These are phyloP conservation scores for Trematosphaeria pertusa DNA, from an alignment of 2,329 filamentous ascomycete genomes.

Conservation along the genomic window DNA sequence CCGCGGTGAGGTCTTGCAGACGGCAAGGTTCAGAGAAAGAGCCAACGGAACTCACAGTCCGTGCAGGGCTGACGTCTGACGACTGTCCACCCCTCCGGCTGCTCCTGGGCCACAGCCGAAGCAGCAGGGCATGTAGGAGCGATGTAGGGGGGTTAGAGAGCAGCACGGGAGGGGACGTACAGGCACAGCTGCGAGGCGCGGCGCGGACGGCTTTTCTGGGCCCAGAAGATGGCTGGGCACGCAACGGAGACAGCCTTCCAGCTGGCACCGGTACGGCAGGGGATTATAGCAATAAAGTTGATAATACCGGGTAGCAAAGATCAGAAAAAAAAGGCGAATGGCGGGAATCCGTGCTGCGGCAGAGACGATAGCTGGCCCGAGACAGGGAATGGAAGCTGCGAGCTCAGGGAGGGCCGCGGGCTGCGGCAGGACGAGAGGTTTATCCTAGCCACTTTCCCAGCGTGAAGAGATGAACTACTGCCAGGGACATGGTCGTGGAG, in stretches of 20 bases:
- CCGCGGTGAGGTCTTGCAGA: constrained; percentile 43
- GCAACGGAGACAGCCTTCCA: constrained; percentile 26
- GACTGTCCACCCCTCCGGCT: constrained; percentile 40
- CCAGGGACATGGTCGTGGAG: constrained; percentile 46
- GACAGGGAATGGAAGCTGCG: constrained; percentile 17
- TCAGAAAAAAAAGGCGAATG: constrained; percentile 25
- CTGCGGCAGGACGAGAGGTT: constrained; percentile 24
- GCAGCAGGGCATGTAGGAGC: constrained; percentile 34
- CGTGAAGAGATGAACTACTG: constrained; percentile 33
- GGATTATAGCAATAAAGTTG: constrained; percentile 41
- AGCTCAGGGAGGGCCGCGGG: constrained; percentile 25
- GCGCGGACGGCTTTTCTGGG: constrained; percentile 36
- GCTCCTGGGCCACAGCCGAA: constrained; percentile 42
- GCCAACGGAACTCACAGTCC: constrained; percentile 46
- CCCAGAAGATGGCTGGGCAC: constrained; percentile 33
- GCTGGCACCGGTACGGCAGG: constrained; percentile 30
- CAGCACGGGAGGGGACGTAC: constrained; percentile 36
- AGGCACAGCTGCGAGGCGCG: constrained; percentile 33
- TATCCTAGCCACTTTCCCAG: constrained; percentile 30
- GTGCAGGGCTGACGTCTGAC: constrained; percentile 49
- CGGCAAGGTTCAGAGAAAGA: constrained; percentile 41
- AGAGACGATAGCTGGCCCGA: constrained; percentile 33
- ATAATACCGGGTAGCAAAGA: constrained; percentile 36
- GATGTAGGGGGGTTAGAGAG: constrained; percentile 17
- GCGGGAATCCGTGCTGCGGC: constrained; percentile 36